Evolutionary conservation across 2,329 filamentous ascomycete genomes (phyloP).

Genomic region (Botryotinia narcissicola): DNA sequence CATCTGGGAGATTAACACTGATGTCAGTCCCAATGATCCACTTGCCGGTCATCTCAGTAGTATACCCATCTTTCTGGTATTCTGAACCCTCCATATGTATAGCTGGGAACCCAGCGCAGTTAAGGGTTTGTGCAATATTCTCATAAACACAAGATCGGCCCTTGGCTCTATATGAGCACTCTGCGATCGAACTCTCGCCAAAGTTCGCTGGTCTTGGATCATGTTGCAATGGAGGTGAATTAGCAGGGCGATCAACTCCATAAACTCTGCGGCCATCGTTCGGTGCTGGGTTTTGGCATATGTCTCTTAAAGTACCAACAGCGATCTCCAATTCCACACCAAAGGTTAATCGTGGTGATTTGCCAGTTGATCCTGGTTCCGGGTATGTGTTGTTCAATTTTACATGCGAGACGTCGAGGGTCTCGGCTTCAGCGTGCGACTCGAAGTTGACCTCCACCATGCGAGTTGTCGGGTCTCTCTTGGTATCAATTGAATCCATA

Average conservation of each 20-base stretch:
- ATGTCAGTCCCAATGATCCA: constrained; percentile 11
- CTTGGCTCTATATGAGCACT: not conserved
- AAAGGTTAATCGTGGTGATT: constrained; percentile 15
- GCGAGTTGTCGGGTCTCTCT: not conserved
- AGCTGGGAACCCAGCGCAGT: not conserved
- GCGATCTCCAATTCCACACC: constrained; percentile 18
- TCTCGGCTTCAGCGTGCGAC: not conserved
- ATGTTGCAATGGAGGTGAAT: not conserved
- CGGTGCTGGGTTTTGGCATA: not conserved
- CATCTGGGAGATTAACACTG: not conserved
- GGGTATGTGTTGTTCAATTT: not conserved
- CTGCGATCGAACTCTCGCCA: not conserved
- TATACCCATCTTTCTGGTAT: not conserved
- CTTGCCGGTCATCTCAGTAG: not conserved
- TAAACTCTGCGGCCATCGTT: not conserved
- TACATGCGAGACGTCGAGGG: not conserved
- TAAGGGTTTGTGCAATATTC: not conserved
- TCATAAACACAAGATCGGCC: not conserved
- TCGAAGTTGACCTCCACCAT: not conserved
- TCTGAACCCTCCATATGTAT: not conserved
- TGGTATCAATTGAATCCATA: not conserved
- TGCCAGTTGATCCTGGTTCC: constrained; percentile 1
- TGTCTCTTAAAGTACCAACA: constrained; percentile 6
- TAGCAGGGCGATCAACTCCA: not conserved
- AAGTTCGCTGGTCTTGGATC: not conserved